Conservation (phyloP, 2,329 filamentous ascomycete genomes). For the Penicillium sp. region DNA sequence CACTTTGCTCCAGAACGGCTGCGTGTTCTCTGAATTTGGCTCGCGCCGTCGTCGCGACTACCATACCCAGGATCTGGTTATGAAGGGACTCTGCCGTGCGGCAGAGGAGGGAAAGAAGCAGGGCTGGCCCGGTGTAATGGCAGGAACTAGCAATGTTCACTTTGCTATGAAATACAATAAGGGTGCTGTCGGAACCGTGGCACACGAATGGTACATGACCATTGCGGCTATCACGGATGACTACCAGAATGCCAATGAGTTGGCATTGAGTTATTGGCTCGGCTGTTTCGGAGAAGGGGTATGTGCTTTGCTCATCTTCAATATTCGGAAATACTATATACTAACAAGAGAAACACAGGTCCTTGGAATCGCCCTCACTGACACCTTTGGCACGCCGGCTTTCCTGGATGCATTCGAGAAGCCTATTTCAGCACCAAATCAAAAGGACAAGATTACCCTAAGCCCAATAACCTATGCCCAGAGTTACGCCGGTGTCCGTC, state of each 20-base stretch:
- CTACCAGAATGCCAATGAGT: conserved; percentile 80
- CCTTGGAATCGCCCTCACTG: conserved; percentile 84
- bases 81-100: conserved; percentile 79
- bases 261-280: conserved; percentile 83
- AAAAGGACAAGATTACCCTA: conserved; percentile 33
- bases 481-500: conserved; percentile 77
- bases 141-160: conserved; percentile 94
- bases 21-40: conserved; percentile 90
- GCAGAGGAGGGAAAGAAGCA: conserved; percentile 66
- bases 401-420: conserved; percentile 83
- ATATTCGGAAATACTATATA: background rate
- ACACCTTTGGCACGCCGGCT: conserved; percentile 89
- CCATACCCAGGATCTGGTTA: conserved; percentile 88
- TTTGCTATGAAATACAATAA: conserved; percentile 91
- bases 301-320: conserved; percentile 15
- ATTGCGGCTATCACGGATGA: conserved; percentile 86
- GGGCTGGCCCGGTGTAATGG: conserved; percentile 69
- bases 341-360: conserved; percentile 46
- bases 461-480: conserved; percentile 68
- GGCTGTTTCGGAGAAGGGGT: conserved; percentile 80
- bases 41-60: conserved; percentile 87
- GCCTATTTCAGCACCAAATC: conserved; percentile 49
- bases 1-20: conserved; percentile 74
- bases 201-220: conserved; percentile 99
- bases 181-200: conserved; percentile 80